Evolutionary conservation across 345 rosid genomes (phyloP).

Genomic region (Orychophragmus violaceus): DNA sequence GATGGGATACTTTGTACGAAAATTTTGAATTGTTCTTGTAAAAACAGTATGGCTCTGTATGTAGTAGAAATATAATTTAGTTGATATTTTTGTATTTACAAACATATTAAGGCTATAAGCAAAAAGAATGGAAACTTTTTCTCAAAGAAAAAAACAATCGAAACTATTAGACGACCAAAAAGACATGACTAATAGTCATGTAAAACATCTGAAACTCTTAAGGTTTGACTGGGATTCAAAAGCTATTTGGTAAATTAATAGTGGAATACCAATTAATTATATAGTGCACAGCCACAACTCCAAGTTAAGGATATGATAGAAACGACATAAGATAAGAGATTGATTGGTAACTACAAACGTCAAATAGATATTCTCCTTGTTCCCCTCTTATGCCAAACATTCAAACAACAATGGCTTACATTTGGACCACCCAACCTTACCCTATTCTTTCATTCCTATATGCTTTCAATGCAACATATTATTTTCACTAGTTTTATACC

Average conservation of each 20-base stretch:
- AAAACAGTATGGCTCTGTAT: not conserved
- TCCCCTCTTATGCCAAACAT: constrained; percentile 31
- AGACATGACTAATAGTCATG: constrained; percentile 12
- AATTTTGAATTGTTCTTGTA: not conserved
- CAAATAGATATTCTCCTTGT: constrained; percentile 30
- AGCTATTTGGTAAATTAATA: constrained; percentile 7
- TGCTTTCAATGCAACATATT: constrained; percentile 16
- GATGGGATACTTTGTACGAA: not conserved
- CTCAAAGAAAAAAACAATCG: too few relatives aligned
- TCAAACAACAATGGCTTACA: constrained; percentile 23
- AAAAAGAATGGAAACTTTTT: constrained; percentile 7
- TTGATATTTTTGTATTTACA: not conserved
- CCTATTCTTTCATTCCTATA: constrained; percentile 16
- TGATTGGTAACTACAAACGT: constrained; percentile 30
- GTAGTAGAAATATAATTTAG: not conserved
- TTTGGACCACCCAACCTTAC: constrained; percentile 32
- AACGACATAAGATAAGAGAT: constrained; percentile 27
- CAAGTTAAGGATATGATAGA: constrained; percentile 25
- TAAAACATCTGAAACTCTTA: constrained; percentile 11
- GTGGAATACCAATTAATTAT: not conserved
- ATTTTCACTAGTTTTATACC: constrained; percentile 4
- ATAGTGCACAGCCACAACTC: constrained; percentile 17
- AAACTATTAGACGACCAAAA: constrained; percentile 1
- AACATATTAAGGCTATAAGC: not conserved
- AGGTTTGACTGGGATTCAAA: constrained; percentile 23